Percentiles rank a stretch among this genome's conserved stretches.
phyloP scores from a whole-genome alignment of 257 asterid genomes.

The Lavandula angustifolia region DNA sequence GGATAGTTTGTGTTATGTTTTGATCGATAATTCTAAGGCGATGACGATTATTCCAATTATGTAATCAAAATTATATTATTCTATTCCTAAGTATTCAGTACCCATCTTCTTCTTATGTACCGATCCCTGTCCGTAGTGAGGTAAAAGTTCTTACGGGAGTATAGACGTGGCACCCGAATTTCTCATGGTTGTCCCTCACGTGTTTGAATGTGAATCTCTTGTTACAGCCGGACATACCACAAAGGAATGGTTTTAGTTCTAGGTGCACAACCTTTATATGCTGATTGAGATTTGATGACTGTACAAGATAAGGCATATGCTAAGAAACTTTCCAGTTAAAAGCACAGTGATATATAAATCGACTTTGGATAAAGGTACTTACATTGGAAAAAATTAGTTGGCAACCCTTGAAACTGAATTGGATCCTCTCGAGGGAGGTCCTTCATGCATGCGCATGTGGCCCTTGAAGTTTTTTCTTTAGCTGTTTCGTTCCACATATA shows the following conservation, averaged over 20 bases:
- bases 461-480: conserved; percentile 86
- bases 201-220: conserved; percentile 79
- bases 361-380: conserved; percentile 27
- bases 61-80: too few species aligned
- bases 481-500: conserved; percentile 70
- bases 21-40: too few species aligned
- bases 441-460: conserved; percentile 67
- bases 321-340: conserved; percentile 2
- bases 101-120: too few species aligned
- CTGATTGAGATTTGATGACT: conserved; percentile 77
- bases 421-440: conserved; percentile 43
- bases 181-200: conserved; percentile 85
- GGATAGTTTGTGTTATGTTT: too few species aligned
- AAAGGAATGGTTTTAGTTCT: conserved; percentile 58
- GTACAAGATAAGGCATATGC: conserved; percentile 6
- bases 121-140: too few species aligned
- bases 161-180: conserved; percentile 65
- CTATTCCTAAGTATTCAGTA: too few species aligned
- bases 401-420: conserved; percentile 65
- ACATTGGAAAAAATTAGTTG: conserved; percentile 63
- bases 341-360: not conserved
- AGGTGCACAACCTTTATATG: conserved; percentile 76
- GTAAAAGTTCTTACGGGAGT: conserved; percentile 49
- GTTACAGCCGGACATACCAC: conserved; percentile 64
- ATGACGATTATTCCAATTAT: too few species aligned